A percentile compares a stretch with the other conserved stretches of the same genome.
Evolutionary conservation across 441 rosid genomes (phyloP).

Genomic region (Arabidopsis hybrid): DNA sequence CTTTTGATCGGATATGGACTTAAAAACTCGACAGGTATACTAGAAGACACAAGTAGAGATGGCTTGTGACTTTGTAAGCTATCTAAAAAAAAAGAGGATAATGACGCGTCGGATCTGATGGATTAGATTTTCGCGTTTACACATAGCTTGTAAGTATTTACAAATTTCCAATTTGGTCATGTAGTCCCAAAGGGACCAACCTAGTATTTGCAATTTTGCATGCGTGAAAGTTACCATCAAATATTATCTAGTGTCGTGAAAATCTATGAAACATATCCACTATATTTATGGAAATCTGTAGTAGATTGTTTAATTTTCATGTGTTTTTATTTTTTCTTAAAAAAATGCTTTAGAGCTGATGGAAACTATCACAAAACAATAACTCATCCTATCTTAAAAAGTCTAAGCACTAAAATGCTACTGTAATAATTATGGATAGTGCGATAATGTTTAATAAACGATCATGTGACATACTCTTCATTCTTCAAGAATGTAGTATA

Average conservation of each 20-base stretch:
- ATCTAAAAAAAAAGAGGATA: background rate
- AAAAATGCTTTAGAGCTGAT: no score
- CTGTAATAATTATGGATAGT: background rate
- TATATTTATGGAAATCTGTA: background rate
- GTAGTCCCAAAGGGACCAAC: background rate
- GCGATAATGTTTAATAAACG: background rate
- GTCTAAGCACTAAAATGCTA: background rate
- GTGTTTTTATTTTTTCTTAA: no score
- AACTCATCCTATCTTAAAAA: background rate
- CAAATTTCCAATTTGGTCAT: background rate
- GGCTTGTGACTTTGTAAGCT: background rate
- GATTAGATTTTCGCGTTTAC: background rate
- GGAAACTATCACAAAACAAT: background rate
- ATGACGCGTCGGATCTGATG: background rate
- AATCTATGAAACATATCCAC: background rate
- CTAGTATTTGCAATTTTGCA: slow-evolving; percentile 15
- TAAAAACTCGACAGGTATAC: slow-evolving; percentile 2
- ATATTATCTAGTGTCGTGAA: background rate
- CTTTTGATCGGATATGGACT: background rate
- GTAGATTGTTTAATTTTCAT: no score
- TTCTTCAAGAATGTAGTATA: slow-evolving; percentile 4
- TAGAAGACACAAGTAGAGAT: background rate
- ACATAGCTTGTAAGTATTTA: background rate
- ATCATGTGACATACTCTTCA: background rate
- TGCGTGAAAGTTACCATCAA: slow-evolving; percentile 2